Evolutionary conservation across 495 filamentous ascomycete genomes (phyloP), one percentile per base, ranked within the genome.

Genomic region (Annulohypoxylon bovei): DNA sequence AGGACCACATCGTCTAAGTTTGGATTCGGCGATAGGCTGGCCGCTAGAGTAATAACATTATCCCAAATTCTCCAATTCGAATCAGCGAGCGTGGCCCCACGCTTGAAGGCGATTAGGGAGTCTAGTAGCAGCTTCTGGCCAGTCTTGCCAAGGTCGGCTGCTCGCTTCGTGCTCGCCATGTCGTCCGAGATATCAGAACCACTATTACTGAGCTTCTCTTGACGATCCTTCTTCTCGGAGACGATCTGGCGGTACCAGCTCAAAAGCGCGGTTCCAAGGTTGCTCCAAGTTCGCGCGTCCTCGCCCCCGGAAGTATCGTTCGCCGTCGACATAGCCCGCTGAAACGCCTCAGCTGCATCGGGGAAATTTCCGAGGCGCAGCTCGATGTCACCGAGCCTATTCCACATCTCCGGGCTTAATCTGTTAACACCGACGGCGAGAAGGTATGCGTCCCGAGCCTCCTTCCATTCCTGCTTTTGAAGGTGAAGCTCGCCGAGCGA

Each of bases 271-370:
- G 91, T 93, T 4, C 93, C 95, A 11, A 99, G 88, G 71, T 98
- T 99, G 66, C 91, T 95, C 92, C 94, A 99, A 2, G 92, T 92
- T 69, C 97, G 90, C 2, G 92, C 95, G 74, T 98, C 95, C 40
- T 88, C 89, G 40, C 95, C 93, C 37, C 97, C 96, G 27, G 92
- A 85, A 68, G 90, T 85, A 49, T 77, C 79, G 55, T 79, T 80
- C 0, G 80, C 74, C 0, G 68, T 72, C 1, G 79, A 74, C 28
- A 98, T 92, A 3, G 89, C 88, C 9, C 93, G 84, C 5, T 89
- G 85, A 75, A 97, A 99, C 0, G 95, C 91, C 16, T 95, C 88
- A n/a, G 91, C 86, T 0, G 96, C 94, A n/a, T 90, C 89, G 11
- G 88, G 80, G 83, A 91, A 99, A 23, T 89, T 78, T 32, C 89